Percentiles rank a stretch among this genome's conserved stretches.
Conservation (phyloP, 176 grass and related monocot species). For the barley (Hordeum vulgare) region DNA sequence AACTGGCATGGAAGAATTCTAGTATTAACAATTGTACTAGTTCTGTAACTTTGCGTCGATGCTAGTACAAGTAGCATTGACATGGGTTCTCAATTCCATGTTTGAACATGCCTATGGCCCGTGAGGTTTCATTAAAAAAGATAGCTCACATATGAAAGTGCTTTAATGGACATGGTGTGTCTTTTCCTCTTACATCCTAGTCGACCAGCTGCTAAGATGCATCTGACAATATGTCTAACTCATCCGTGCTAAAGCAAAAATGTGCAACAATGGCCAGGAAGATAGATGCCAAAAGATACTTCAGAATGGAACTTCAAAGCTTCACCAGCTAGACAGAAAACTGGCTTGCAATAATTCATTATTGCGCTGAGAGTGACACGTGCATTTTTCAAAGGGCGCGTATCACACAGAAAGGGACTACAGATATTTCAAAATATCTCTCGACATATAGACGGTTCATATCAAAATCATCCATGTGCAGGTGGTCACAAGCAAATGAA, state of each 20-base stretch:
- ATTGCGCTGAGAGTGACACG: background rate
- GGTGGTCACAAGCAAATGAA: background rate
- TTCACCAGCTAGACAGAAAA: background rate
- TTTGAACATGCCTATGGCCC: background rate
- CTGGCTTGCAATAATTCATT: background rate
- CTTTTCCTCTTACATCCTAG: background rate
- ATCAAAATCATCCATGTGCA: conserved; percentile 1
- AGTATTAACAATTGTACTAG: background rate
- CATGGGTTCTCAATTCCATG: background rate
- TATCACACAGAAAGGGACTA: background rate
- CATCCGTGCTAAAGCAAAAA: background rate
- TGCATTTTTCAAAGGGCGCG: background rate
- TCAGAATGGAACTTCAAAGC: background rate
- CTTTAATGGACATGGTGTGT: background rate
- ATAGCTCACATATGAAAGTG: background rate
- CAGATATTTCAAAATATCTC: conserved; percentile 3
- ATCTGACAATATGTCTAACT: background rate
- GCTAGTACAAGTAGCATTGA: background rate
- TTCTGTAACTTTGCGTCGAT: background rate
- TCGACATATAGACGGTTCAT: background rate
- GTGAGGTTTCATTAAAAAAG: background rate
- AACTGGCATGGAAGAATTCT: background rate
- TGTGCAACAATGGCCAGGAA: background rate
- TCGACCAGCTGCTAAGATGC: background rate
- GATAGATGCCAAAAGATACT: background rate